These are phyloP conservation scores for Talaromyces sp. DNA, from an alignment of 2,329 filamentous ascomycete species.

Conservation along the genomic window DNA sequence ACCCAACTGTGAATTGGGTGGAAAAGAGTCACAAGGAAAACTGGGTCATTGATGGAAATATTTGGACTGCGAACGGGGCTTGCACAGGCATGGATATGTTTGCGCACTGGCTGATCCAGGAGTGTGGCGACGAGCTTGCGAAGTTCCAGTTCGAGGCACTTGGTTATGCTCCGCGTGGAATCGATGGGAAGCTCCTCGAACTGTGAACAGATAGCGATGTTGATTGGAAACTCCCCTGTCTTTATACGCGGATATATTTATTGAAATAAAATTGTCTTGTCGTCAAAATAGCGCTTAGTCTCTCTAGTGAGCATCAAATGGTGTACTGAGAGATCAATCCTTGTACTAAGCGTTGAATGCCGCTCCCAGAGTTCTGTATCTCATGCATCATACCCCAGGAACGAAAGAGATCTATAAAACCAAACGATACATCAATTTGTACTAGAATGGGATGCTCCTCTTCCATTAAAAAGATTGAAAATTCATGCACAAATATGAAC, in stretches of 20 bases:
- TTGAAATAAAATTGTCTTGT: background rate
- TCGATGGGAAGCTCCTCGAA: conserved; percentile 5
- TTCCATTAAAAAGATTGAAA: no score
- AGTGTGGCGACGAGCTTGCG: conserved; percentile 2
- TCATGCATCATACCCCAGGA: background rate
- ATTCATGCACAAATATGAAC: background rate
- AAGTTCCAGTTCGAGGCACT: conserved; percentile 3
- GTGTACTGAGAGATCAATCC: background rate
- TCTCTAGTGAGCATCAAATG: background rate
- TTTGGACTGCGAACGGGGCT: conserved; percentile 14
- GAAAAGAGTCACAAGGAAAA: background rate
- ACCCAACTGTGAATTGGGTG: conserved; percentile 14
- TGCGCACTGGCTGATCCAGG: conserved; percentile 15
- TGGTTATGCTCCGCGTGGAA: conserved; percentile 4
- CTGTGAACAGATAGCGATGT: background rate
- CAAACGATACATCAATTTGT: no score
- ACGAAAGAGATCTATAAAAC: no score
- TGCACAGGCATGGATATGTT: conserved; percentile 17
- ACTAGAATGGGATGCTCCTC: no score
- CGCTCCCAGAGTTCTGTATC: background rate
- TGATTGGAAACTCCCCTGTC: background rate
- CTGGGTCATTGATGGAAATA: conserved; percentile 14
- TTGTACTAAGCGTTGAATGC: background rate
- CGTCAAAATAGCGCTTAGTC: background rate
- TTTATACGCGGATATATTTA: background rate